Evolutionary conservation across 1,284 basidiomycete species (phyloP).

Genomic region (Takashimella tepidaria): DNA sequence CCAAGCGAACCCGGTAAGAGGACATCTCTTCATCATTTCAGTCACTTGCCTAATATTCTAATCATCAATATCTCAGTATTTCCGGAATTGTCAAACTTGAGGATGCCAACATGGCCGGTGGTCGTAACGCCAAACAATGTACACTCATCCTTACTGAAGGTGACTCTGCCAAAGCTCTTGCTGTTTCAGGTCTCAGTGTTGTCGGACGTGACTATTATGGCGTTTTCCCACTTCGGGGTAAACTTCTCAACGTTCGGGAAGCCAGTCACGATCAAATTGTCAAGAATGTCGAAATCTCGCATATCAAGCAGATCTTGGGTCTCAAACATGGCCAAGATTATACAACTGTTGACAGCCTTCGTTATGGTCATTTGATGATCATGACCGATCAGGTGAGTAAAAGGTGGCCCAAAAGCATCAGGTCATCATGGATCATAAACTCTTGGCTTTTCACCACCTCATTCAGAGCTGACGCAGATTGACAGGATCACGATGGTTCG

Average conservation of each 20-base stretch:
- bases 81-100: constrained; percentile 89
- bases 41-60: constrained; percentile 5
- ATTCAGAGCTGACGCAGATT: constrained; percentile 1
- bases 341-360: constrained; percentile 62
- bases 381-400: constrained; percentile 92
- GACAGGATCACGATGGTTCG: constrained; percentile 98
- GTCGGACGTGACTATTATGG: constrained; percentile 96
- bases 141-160: constrained; percentile 98
- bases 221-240: constrained; percentile 96
- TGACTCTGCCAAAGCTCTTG: constrained; percentile 96
- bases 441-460: too few species aligned
- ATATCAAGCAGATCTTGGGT: constrained; percentile 97
- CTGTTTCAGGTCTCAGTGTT: constrained; percentile 88
- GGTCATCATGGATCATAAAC: too few species aligned
- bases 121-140: constrained; percentile 71
- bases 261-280: constrained; percentile 93
- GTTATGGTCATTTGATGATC: constrained; percentile 97
- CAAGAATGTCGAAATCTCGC: constrained; percentile 96
- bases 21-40: not conserved
- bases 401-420: not conserved
- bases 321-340: constrained; percentile 93
- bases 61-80: constrained; percentile 58
- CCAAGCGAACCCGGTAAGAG: constrained; percentile 73
- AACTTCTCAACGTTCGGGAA: constrained; percentile 95
- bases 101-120: constrained; percentile 97